Base-by-base conservation (phyloP, 1,139 yeast species). In the Ogataea hybrid region DNA sequence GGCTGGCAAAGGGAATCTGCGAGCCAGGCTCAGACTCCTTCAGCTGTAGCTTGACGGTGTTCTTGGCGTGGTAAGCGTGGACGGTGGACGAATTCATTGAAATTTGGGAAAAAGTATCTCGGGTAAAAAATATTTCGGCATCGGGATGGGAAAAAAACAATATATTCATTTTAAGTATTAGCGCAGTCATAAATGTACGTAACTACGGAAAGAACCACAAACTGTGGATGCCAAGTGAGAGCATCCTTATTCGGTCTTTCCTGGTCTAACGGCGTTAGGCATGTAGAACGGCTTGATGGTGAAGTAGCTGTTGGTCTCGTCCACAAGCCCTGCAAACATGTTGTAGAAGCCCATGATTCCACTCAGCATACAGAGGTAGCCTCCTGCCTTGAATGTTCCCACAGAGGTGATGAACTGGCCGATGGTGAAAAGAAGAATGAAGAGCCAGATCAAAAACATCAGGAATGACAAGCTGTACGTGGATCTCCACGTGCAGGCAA, bases 341-440 rank as follows among this genome's bases (percentile, higher is more conserved):
- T 75, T 75, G 59, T 73, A 82, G 69, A 82, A 81, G 4, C 86
- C 92, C 36, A 75, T 58, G 31, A 77, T 64, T 6, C 84, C 76
- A 14, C 84, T 73, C 34, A 82, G 58, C 27, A 82, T 65, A 22
- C 88, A 86, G 53, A 80, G 63, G 35, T 79, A 80, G 31, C 90
- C 92, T 47, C 87, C 90, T n/a, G 87, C 88, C 56, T 74, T 76
- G 34, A 69, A 66, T 6, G 72, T 66, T 14, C 67, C 66, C 6
- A 65, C 70, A 14, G 67, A 66, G 3, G 70, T 73, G n/a, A 71
- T 62, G 52, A 81, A 75, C 39, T 70, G 71, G 16, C 80, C 87
- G 42, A 75, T 74, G 12, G 80, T 71, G 54, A 84, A 70, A 42
- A 81, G 61, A 28, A 81, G 53, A 52, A 79, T 78, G 34, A 82